Conservation (phyloP, 495 filamentous ascomycete species). For the Recurvomyces mirabilis region DNA sequence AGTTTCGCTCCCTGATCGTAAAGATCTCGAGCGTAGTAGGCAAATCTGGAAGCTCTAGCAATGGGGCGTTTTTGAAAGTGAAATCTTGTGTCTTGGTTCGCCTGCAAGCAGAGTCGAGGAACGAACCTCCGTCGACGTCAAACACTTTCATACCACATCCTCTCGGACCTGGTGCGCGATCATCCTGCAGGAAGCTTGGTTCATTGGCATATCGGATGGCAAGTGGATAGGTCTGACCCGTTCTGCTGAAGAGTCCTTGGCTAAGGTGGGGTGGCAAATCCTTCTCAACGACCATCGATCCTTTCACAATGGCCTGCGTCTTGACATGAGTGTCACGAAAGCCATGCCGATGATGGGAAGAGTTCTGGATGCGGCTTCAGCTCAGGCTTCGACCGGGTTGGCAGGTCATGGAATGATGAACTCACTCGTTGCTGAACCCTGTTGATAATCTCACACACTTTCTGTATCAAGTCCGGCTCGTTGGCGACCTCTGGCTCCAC, state of each 20-base stretch:
- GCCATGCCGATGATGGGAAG: slow-evolving; percentile 33
- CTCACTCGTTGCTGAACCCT: slow-evolving; percentile 28
- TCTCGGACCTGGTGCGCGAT: slow-evolving; percentile 32
- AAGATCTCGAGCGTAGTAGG: slow-evolving; percentile 37
- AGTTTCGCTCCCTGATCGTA: slow-evolving; percentile 33
- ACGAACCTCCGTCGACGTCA: slow-evolving; percentile 28
- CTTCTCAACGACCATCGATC: slow-evolving; percentile 29
- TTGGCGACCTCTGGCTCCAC: slow-evolving; percentile 33
- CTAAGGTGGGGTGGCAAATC: slow-evolving; percentile 32
- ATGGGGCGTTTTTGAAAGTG: slow-evolving; percentile 38
- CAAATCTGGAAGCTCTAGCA: slow-evolving; percentile 35
- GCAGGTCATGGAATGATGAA: too few relatives aligned
- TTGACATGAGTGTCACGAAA: slow-evolving; percentile 34
- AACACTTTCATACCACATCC: slow-evolving; percentile 40
- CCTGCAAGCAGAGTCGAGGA: slow-evolving; percentile 26
- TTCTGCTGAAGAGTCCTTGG: slow-evolving; percentile 33
- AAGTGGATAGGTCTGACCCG: slow-evolving; percentile 29
- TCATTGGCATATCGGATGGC: slow-evolving; percentile 22
- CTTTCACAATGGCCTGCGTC: slow-evolving; percentile 38
- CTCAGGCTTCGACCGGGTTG: not conserved
- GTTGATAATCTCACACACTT: slow-evolving; percentile 36
- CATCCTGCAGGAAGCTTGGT: slow-evolving; percentile 31
- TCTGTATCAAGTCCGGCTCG: slow-evolving; percentile 36
- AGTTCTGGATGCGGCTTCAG: slow-evolving; percentile 25
- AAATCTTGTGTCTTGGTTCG: slow-evolving; percentile 34